Percentiles rank a stretch among this genome's conserved stretches.
These are phyloP conservation scores for Suhomyces canberraensis DNA, from an alignment of 805 yeast species.

Conservation along the genomic window DNA sequence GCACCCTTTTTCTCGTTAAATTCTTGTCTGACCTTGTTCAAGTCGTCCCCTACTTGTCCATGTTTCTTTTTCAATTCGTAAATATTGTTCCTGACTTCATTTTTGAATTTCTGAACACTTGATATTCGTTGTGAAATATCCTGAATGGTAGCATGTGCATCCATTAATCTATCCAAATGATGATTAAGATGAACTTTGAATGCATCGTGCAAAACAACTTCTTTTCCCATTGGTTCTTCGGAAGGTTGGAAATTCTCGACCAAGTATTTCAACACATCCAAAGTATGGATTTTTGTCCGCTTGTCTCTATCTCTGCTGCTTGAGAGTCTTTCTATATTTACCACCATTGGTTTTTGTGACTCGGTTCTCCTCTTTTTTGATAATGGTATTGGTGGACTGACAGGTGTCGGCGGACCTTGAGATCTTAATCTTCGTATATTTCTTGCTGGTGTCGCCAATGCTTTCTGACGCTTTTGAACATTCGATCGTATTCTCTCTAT, in stretches of 20 bases:
- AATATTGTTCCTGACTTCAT: conserved; percentile 27
- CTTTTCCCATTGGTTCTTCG: conserved; percentile 6
- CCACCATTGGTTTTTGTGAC: conserved; percentile 25
- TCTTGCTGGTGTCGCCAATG: not conserved
- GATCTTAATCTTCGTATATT: not conserved
- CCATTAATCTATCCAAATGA: conserved; percentile 29
- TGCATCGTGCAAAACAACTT: conserved; percentile 27
- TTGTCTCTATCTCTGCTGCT: conserved; percentile 20
- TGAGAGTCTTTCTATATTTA: conserved; percentile 28
- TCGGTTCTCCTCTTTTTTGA: conserved; percentile 17
- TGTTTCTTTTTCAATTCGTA: conserved; percentile 30
- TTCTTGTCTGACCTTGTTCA: conserved; percentile 23
- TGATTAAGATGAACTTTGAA: conserved; percentile 28
- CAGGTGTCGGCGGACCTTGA: not conserved
- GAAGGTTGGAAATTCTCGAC: conserved; percentile 27
- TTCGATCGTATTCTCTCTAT: not conserved
- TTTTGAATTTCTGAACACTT: conserved; percentile 30
- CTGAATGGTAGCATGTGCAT: conserved; percentile 32
- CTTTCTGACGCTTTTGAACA: not conserved
- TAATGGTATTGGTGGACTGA: conserved; percentile 10
- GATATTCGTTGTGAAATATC: conserved; percentile 28
- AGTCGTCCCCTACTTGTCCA: conserved; percentile 28
- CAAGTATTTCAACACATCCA: conserved; percentile 37
- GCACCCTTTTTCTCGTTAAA: conserved; percentile 15
- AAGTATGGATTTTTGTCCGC: conserved; percentile 27